Percentiles rank a stretch among this genome's conserved stretches.
Evolutionary conservation across 2,329 filamentous ascomycete genomes (phyloP).

Genomic region (Penicillium italicum): DNA sequence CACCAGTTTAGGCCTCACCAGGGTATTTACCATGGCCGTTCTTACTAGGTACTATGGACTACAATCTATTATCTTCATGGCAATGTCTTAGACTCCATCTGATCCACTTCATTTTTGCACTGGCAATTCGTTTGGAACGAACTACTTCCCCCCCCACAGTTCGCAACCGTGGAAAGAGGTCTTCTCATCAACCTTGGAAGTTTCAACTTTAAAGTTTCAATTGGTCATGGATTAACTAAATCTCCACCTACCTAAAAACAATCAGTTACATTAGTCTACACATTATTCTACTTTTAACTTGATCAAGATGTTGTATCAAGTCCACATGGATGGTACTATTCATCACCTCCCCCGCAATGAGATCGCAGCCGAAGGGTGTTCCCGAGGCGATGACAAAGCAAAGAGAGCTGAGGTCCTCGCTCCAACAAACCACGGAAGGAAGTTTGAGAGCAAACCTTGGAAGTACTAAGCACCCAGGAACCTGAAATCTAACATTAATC

Average conservation of each 20-base stretch:
- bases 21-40: no score
- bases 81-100: conserved; percentile 3
- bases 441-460: background rate
- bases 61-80: background rate
- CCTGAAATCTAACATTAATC: background rate
- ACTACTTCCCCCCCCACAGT: conserved; percentile 6
- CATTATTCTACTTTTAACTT: background rate
- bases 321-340: no score
- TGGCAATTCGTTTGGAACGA: conserved; percentile 13
- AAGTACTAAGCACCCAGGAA: background rate
- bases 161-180: background rate
- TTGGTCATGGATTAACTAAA: background rate
- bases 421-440: background rate
- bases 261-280: no score
- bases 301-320: background rate
- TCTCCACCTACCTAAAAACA: no score
- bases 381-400: background rate
- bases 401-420: no score
- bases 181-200: background rate
- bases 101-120: conserved; percentile 11
- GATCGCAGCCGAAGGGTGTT: background rate
- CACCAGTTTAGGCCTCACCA: background rate
- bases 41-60: no score
- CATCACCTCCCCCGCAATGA: background rate
- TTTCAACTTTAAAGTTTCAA: no score